phyloP scores from a whole-genome alignment of 2,329 filamentous ascomycete genomes.

The Septoria linicola region DNA sequence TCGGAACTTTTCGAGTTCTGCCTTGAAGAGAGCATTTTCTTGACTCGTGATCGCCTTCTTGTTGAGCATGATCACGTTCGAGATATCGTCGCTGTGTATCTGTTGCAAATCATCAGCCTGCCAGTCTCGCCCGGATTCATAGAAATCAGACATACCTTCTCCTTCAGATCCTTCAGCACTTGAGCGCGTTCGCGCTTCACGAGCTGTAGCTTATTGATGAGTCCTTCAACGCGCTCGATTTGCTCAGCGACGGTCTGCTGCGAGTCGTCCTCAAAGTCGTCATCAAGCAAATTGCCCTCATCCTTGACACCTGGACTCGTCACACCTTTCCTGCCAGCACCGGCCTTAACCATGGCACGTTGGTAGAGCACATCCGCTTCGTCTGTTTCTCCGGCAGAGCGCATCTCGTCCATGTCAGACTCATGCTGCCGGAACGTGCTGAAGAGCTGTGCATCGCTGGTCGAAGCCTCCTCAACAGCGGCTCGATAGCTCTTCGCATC shows the following conservation, averaged over 20 bases:
- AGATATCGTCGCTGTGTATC: slow-evolving; percentile 96
- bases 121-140: background rate
- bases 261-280: slow-evolving; percentile 82
- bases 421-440: slow-evolving; percentile 83
- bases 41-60: slow-evolving; percentile 94
- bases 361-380: slow-evolving; percentile 89
- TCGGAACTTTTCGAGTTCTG: slow-evolving; percentile 95
- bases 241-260: slow-evolving; percentile 82
- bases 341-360: slow-evolving; percentile 75
- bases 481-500: slow-evolving; percentile 87
- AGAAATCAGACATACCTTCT: slow-evolving; percentile 65
- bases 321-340: slow-evolving; percentile 62
- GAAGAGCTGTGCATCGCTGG: slow-evolving; percentile 81
- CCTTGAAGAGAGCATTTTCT: slow-evolving; percentile 87
- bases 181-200: slow-evolving; percentile 90
- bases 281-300: slow-evolving; percentile 82
- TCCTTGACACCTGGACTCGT: slow-evolving; percentile 52
- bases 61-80: slow-evolving; percentile 93
- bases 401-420: slow-evolving; percentile 91
- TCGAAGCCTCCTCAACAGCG: slow-evolving; percentile 82
- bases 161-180: slow-evolving; percentile 93
- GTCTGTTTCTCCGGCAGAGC: slow-evolving; percentile 78
- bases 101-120: slow-evolving; percentile 41
- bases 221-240: slow-evolving; percentile 82
- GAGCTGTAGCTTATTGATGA: slow-evolving; percentile 85